Evolutionary conservation across 106 monocot genomes (phyloP).

Genomic region (Dendrobium catenatum): DNA sequence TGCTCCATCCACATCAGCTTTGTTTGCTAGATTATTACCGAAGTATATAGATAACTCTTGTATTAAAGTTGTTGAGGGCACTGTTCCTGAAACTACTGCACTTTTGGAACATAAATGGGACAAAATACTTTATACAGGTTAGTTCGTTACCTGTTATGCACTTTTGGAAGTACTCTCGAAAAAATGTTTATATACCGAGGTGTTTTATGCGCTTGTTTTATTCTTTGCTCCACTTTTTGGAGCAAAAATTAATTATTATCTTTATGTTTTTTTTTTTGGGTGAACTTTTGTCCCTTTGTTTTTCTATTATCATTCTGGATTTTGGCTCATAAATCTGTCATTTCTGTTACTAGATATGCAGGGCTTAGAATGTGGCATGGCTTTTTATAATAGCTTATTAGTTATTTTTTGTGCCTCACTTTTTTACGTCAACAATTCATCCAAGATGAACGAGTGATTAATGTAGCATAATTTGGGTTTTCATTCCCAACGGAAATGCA

Average conservation of each 20-base stretch:
- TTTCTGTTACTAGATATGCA: background rate
- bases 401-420: too few species aligned
- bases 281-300: background rate
- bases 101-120: slow-evolving; percentile 84
- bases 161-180: background rate
- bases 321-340: background rate
- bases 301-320: background rate
- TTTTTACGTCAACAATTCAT: too few species aligned
- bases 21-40: slow-evolving; percentile 45
- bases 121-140: slow-evolving; percentile 88
- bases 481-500: too few species aligned
- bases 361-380: background rate
- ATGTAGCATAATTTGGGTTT: too few species aligned
- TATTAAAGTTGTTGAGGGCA: slow-evolving; percentile 75
- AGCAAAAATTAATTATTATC: background rate
- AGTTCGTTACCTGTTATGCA: background rate
- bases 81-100: slow-evolving; percentile 53
- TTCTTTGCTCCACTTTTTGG: background rate
- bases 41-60: slow-evolving; percentile 52
- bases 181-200: background rate
- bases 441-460: too few species aligned
- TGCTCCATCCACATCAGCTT: slow-evolving; percentile 45
- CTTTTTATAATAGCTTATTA: background rate
- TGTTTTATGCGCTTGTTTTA: background rate
- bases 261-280: background rate